Evolutionary conservation across 164 flowering plant species (phyloP).

Genomic region (Macadamia tetraphylla): DNA sequence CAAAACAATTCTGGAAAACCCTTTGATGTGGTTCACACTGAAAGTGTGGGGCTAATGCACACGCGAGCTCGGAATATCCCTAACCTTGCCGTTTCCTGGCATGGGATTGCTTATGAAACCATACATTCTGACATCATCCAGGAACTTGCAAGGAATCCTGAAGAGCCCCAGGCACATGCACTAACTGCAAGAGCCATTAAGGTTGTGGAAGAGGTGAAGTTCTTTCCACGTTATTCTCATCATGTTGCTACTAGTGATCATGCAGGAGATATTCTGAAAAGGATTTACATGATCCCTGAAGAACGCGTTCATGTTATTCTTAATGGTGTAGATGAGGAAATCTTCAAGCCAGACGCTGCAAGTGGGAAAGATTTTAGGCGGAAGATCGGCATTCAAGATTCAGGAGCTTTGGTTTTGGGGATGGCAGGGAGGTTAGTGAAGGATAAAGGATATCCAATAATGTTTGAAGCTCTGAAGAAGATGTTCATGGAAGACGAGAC

Average conservation of each 20-base stretch:
- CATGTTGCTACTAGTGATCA: conserved; percentile 82
- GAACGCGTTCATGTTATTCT: conserved; percentile 72
- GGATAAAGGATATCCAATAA: conserved; percentile 80
- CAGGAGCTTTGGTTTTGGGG: conserved; percentile 46
- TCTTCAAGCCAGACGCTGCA: conserved; percentile 41
- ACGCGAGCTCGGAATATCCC: conserved; percentile 39
- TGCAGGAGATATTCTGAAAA: conserved; percentile 56
- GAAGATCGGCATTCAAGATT: conserved; percentile 36
- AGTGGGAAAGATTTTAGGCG: conserved; percentile 30
- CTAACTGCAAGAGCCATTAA: conserved; percentile 38
- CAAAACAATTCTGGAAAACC: conserved; percentile 45
- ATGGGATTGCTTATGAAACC: conserved; percentile 50
- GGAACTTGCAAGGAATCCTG: conserved; percentile 45
- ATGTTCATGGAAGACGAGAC: conserved; percentile 33
- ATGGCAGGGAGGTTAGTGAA: conserved; percentile 74
- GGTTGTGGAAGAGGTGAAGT: conserved; percentile 66
- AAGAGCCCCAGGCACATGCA: conserved; percentile 27
- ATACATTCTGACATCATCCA: conserved; percentile 63
- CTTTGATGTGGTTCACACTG: conserved; percentile 29
- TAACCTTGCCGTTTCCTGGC: conserved; percentile 69
- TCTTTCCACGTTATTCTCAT: conserved; percentile 59
- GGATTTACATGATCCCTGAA: conserved; percentile 72
- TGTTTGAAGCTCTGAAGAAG: conserved; percentile 62
- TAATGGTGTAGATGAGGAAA: conserved; percentile 63
- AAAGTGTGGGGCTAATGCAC: conserved; percentile 47